Conservation (phyloP, 1,284 basidiomycete genomes). For the Flammula alnicola region DNA sequence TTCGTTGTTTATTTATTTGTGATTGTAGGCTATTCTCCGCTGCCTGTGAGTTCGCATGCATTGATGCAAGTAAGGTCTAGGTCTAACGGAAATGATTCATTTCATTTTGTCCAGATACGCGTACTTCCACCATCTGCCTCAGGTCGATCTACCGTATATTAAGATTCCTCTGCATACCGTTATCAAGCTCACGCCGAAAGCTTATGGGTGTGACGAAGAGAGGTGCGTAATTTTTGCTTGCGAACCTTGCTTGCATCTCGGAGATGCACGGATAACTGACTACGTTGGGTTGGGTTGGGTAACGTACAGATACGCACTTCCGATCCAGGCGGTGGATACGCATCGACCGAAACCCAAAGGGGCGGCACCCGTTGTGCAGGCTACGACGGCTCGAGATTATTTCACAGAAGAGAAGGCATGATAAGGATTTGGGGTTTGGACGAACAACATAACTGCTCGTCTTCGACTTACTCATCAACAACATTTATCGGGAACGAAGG, state of each 20-base stretch:
- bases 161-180: slow-evolving; percentile 97
- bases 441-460: neutral
- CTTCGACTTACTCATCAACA: no score
- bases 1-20: neutral
- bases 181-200: slow-evolving; percentile 97
- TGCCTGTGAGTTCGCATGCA: slow-evolving; percentile 65
- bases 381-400: slow-evolving; percentile 45
- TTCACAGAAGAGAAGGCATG: slow-evolving; percentile 31
- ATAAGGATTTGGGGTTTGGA: slow-evolving; percentile 1
- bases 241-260: no score
- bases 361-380: slow-evolving; percentile 30
- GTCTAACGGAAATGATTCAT: neutral
- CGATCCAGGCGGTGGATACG: slow-evolving; percentile 92
- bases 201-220: slow-evolving; percentile 98
- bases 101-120: slow-evolving; percentile 65
- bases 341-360: slow-evolving; percentile 86
- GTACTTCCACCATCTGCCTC: slow-evolving; percentile 92
- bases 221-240: slow-evolving; percentile 66
- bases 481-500: no score
- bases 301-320: slow-evolving; percentile 71
- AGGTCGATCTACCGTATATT: slow-evolving; percentile 96
- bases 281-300: no score
- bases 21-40: slow-evolving; percentile 80
- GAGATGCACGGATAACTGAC: no score
- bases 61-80: neutral